Conservation (phyloP, 192 early-diverging fungal genomes). For the Thoreauomyces humboldtii region DNA sequence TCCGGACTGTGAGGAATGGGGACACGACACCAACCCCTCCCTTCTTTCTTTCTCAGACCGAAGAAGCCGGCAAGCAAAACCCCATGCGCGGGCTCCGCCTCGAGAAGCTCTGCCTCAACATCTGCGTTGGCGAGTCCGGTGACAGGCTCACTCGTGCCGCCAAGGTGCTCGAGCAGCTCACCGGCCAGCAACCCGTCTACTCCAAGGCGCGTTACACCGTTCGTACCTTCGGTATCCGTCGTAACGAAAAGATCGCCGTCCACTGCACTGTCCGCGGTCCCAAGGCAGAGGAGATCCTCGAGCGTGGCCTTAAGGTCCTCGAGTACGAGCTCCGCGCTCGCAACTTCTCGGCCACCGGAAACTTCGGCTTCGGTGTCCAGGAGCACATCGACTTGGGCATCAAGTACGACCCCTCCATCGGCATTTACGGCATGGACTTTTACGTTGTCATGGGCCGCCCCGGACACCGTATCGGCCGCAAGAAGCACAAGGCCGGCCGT, state of each 20-base stretch:
- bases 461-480: conserved; percentile 91
- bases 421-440: conserved; percentile 99
- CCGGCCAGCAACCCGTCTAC: conserved; percentile 97
- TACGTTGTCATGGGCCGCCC: conserved; percentile 98
- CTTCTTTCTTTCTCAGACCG: conserved; percentile 34
- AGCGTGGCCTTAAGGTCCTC: conserved; percentile 99
- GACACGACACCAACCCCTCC: neutral
- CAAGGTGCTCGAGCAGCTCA: conserved; percentile 99
- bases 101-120: conserved; percentile 99
- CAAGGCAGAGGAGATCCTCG: conserved; percentile 96
- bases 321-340: conserved; percentile 93
- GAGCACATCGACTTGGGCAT: conserved; percentile 99
- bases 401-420: conserved; percentile 99
- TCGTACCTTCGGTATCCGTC: conserved; percentile 99
- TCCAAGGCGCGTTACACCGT: conserved; percentile 99
- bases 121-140: conserved; percentile 95
- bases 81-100: conserved; percentile 94
- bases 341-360: conserved; percentile 98
- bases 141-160: conserved; percentile 99
- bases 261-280: conserved; percentile 98
- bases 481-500: conserved; percentile 80
- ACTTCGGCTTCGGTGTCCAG: conserved; percentile 99
- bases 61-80: conserved; percentile 78
- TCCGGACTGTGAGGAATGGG: neutral
- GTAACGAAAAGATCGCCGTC: conserved; percentile 99